Base-by-base conservation (phyloP, 164 flowering plant species). In the Santalum album region DNA sequence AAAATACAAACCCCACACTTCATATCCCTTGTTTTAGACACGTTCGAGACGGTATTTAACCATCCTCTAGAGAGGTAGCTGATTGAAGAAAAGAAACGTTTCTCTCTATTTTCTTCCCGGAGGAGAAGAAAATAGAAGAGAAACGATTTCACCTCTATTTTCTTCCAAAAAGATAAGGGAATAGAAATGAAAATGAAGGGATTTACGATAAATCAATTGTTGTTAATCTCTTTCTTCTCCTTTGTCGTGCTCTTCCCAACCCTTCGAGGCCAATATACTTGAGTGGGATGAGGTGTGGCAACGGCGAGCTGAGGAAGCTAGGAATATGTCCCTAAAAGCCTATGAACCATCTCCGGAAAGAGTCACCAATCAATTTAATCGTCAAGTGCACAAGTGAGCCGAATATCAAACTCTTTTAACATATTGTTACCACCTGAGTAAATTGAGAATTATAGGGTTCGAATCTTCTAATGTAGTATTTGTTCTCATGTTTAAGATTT, bases 271-370 rank as follows among this genome's bases (percentile, higher is more conserved):
- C 27, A 12, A 69, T 43, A 71, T 72, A 23, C 25, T 46, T 2
- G 65, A 55, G 1, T 63, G 49, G 25, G 80, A 75, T 17, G 74
- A 62, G n/a, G 32, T 24, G 1, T 72, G 69, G 77, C 15, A 49
- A 55, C 32, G 51, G 21, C 54, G 70, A 3, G 65, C 69, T 0
- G 54, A 51, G 24, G 65, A 15, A 1, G 49, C 49, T 2, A 59
- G 34, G 67, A 77, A 14, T 51, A 14, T 18, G 9, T 2, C 49
- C 25, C 22, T 18, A 2, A 7, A 46, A 15, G 22, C 49, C 49
- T 46, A 19, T 21, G 2, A 19, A 1, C 24, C 22, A 12, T 3
- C 10, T 12, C 49, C 49, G 7, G 49, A 46, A 18, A 3, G 3
- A 19, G 25, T 46, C 19, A 46, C 49, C 49, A 15, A 18, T 15